Conservation (phyloP, 1,139 yeast species). For the Hansenula anomala region DNA sequence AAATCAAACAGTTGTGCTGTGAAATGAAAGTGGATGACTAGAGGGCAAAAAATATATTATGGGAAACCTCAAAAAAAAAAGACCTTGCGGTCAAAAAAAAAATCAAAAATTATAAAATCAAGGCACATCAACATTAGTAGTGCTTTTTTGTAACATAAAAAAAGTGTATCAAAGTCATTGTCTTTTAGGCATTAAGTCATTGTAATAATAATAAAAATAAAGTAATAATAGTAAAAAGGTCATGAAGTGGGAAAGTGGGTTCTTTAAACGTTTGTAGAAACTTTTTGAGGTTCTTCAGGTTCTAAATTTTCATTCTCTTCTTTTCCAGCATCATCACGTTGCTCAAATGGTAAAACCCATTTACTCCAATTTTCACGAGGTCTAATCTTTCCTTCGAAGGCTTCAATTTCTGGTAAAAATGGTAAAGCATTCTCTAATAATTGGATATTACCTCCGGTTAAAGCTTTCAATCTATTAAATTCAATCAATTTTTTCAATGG, state of each 20-base stretch:
- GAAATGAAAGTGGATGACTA: no score
- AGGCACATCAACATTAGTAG: no score
- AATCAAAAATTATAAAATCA: neutral
- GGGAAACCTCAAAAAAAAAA: neutral
- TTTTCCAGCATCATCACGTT: constrained; percentile 36
- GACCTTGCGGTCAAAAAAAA: neutral
- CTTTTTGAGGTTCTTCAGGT: no score
- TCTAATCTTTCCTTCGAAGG: constrained; percentile 36
- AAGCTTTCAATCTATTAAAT: constrained; percentile 66
- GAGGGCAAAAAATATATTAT: no score
- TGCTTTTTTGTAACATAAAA: no score
- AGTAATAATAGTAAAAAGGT: no score
- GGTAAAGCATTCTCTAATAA: constrained; percentile 29
- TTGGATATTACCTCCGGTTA: constrained; percentile 47
- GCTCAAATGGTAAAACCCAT: constrained; percentile 45
- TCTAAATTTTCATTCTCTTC: constrained; percentile 20
- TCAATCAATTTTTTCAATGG: constrained; percentile 51
- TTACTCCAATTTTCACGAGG: constrained; percentile 35
- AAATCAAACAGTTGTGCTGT: no score
- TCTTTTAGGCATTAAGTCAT: no score
- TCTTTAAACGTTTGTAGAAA: no score
- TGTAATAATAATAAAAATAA: no score
- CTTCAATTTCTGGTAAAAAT: constrained; percentile 38
- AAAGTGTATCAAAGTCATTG: no score
- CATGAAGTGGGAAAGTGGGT: no score